These are phyloP conservation scores for Bipolaris gigantea DNA, from an alignment of 2,329 filamentous ascomycete species.

Conservation along the genomic window DNA sequence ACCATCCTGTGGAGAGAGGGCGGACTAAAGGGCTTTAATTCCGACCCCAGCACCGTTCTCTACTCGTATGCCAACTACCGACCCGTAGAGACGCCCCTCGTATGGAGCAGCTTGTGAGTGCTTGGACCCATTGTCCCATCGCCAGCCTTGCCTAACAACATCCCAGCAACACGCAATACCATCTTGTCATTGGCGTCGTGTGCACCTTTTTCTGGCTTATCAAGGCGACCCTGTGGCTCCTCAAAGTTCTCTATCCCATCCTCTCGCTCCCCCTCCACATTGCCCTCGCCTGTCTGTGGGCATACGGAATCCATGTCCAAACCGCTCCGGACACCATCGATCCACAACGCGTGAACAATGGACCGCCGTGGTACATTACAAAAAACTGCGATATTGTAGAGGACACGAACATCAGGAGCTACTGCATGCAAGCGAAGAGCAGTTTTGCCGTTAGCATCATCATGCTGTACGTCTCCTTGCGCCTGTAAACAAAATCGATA, in stretches of 20 bases:
- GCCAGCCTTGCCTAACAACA: slow-evolving; percentile 5
- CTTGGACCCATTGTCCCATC: not conserved
- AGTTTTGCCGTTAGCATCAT: slow-evolving; percentile 65
- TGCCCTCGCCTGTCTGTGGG: slow-evolving; percentile 63
- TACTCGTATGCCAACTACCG: slow-evolving; percentile 74
- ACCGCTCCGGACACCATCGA: slow-evolving; percentile 74
- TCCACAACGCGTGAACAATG: slow-evolving; percentile 60
- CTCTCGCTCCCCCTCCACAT: slow-evolving; percentile 62
- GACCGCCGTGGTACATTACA: slow-evolving; percentile 74
- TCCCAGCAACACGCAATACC: slow-evolving; percentile 70
- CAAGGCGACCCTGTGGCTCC: slow-evolving; percentile 69
- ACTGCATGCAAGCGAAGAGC: slow-evolving; percentile 69
- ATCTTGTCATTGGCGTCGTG: slow-evolving; percentile 74
- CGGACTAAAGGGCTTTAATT: slow-evolving; percentile 71
- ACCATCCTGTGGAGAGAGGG: slow-evolving; percentile 74
- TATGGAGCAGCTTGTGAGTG: slow-evolving; percentile 74
- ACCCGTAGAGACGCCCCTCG: slow-evolving; percentile 63
- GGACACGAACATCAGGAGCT: slow-evolving; percentile 56
- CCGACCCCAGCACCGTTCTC: slow-evolving; percentile 67
- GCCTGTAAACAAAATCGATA: not conserved
- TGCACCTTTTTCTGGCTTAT: slow-evolving; percentile 74
- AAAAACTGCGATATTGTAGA: slow-evolving; percentile 67
- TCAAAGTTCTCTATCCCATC: slow-evolving; percentile 71
- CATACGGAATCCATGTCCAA: slow-evolving; percentile 69
- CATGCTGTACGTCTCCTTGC: slow-evolving; percentile 63